phyloP scores from a whole-genome alignment of 352 stramenopile genomes.

The Phytophthora melonis region DNA sequence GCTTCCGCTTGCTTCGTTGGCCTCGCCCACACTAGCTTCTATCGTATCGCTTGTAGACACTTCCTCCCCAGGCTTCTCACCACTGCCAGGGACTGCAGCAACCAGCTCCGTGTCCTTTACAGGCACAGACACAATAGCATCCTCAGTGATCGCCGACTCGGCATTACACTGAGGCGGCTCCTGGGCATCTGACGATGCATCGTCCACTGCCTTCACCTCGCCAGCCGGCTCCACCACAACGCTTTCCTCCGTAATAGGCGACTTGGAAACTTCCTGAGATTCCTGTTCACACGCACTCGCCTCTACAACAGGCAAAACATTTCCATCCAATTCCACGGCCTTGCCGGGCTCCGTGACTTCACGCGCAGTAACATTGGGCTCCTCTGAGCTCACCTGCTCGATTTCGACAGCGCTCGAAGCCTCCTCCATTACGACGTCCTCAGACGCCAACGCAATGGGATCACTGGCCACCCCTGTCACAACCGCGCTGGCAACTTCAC shows the following conservation, averaged over 20 bases:
- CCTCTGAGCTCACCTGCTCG: constrained; percentile 22
- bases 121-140: constrained; percentile 23
- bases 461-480: constrained; percentile 34
- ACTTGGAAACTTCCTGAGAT: constrained; percentile 30
- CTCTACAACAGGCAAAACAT: constrained; percentile 35
- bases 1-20: constrained; percentile 24
- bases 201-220: constrained; percentile 12
- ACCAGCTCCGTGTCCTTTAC: constrained; percentile 19
- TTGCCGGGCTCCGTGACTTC: constrained; percentile 8
- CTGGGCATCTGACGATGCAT: constrained; percentile 18
- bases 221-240: constrained; percentile 9
- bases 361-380: constrained; percentile 9
- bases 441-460: constrained; percentile 27
- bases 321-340: constrained; percentile 4
- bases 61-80: constrained; percentile 15
- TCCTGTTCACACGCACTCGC: constrained; percentile 31
- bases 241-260: constrained; percentile 9
- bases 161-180: constrained; percentile 11
- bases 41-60: constrained; percentile 13
- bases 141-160: constrained; percentile 27
- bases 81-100: constrained; percentile 11
- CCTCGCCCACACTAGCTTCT: constrained; percentile 30
- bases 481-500: constrained; percentile 10
- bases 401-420: constrained; percentile 22
- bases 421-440: constrained; percentile 40